These are phyloP conservation scores for Eucalyptus grandis DNA, from an alignment of 345 rosid genomes.

Conservation along the genomic window DNA sequence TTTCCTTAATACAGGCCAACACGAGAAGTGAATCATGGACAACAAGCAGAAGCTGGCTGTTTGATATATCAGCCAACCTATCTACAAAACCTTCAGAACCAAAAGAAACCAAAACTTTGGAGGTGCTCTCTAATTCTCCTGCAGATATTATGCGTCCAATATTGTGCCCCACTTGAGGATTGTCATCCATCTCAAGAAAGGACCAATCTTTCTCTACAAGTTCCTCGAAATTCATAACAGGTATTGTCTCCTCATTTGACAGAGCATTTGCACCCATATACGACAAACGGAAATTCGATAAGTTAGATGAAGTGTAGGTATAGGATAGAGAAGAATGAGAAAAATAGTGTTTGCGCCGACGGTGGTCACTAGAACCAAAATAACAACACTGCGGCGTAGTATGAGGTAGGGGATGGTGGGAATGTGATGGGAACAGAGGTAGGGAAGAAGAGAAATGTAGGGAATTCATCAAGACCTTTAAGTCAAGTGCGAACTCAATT, in stretches of 20 bases:
- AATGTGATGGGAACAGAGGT: not conserved
- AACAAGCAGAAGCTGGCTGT: constrained; percentile 43
- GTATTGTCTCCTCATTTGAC: constrained; percentile 37
- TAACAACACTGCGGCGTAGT: not conserved
- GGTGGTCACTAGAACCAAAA: not conserved
- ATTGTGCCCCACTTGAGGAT: constrained; percentile 17
- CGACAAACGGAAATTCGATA: not conserved
- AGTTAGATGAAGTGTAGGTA: not conserved
- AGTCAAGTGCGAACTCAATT: not conserved
- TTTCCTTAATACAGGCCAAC: constrained; percentile 68
- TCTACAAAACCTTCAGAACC: constrained; percentile 68
- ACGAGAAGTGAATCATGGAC: constrained; percentile 83
- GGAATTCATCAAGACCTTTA: constrained; percentile 20
- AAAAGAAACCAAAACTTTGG: constrained; percentile 66
- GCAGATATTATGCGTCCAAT: constrained; percentile 48
- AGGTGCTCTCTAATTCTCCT: constrained; percentile 40
- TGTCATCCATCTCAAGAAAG: constrained; percentile 60
- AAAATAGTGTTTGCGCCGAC: not conserved
- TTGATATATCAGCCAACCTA: constrained; percentile 40
- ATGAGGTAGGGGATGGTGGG: not conserved
- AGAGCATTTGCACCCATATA: constrained; percentile 12
- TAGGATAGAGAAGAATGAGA: not conserved
- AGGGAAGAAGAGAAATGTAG: constrained; percentile 2
- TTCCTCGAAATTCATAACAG: constrained; percentile 40
- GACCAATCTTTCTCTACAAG: constrained; percentile 83